These are phyloP conservation scores for Xylaria sp. DNA, from an alignment of 2,329 filamentous ascomycete species.

Conservation along the genomic window DNA sequence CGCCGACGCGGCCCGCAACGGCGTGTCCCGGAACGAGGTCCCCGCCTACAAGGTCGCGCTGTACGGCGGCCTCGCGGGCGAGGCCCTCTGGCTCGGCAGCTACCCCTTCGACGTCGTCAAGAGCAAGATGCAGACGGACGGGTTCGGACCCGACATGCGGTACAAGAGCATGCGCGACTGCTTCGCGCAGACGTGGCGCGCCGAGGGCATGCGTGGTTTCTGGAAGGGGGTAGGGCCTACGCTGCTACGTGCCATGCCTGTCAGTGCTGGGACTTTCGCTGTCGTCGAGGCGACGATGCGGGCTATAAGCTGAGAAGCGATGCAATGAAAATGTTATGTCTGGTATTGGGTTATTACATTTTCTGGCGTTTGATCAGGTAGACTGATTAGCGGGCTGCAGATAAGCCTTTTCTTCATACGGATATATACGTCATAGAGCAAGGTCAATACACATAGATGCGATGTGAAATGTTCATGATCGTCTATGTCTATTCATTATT, in stretches of 20 bases:
- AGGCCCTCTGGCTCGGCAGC: constrained; percentile 90
- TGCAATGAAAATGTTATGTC: constrained; percentile 11
- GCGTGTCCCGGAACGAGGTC: constrained; percentile 78
- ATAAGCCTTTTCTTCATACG: constrained; percentile 13
- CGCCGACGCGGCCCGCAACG: constrained; percentile 81
- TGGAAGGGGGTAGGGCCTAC: constrained; percentile 96
- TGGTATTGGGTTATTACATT: constrained; percentile 25
- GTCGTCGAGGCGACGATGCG: constrained; percentile 77
- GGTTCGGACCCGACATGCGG: constrained; percentile 76
- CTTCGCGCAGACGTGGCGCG: constrained; percentile 82
- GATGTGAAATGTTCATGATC: constrained; percentile 15
- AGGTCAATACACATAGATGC: constrained; percentile 24
- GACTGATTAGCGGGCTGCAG: constrained; percentile 18
- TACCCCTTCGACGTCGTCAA: constrained; percentile 98
- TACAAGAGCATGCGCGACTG: constrained; percentile 89
- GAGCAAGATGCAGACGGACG: constrained; percentile 99
- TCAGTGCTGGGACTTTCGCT: constrained; percentile 96
- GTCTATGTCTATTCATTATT: constrained; percentile 54
- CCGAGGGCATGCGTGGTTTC: constrained; percentile 84
- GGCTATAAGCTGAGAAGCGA: constrained; percentile 59
- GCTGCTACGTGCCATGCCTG: constrained; percentile 93
- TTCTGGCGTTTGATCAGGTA: constrained; percentile 33
- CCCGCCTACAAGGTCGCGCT: constrained; percentile 86
- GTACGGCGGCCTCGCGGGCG: constrained; percentile 93
- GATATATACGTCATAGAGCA: constrained; percentile 40